Base-by-base conservation (phyloP, 208 protist genomes). In the Lotmaria passim region DNA sequence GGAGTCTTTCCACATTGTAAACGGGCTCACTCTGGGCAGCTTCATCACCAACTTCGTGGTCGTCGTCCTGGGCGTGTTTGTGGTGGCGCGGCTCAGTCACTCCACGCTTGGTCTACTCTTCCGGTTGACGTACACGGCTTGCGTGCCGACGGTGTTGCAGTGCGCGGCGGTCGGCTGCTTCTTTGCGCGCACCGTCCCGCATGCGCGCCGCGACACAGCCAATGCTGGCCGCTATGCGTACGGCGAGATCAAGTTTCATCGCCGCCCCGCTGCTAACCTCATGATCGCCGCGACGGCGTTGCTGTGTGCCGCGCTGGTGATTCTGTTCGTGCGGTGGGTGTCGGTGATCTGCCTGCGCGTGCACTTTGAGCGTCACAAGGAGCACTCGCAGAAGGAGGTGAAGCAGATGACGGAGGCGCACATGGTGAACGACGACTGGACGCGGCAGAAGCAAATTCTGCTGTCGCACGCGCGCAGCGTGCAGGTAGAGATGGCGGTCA, bases 361-460 rank as follows among this genome's bases (percentile, higher is more conserved):
- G 0, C 58, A 65, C 12, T 61, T 86, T 14, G 81, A 83, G 57
- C 50, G 56, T 5, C 67, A 55, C 12, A 75, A 65, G 55, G 62
- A 79, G 41, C 62, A 61, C 23, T 53, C 59, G 17, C 23, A 75
- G 46, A 39, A 62, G 14, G 78, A 91, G 24, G 68, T 85, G 41
- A 72, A 75, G 30, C 28, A 23, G 28, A 48, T 88, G 34, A 91
- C 83, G 70, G 50, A 44, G 48, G 43, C 79, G 39, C 79, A 89
- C 60, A 66, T 93, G 8, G 83, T 90, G 24, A 90, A 93, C 43
- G 84, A 93, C 71, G 87, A 93, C 62, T 93, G 87, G 87, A 62
- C 75, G 52, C 71, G 85, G 47, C 87, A 93, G 63, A 85, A 86
- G 62, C 72, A 82, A 24, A 79, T 93, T 28, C 69, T 89, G 60